A percentile compares a stretch with the other conserved stretches of the same genome.
Evolutionary conservation across 2,329 filamentous ascomycete genomes (phyloP).

Genomic region (Fusarium fujikuroi): DNA sequence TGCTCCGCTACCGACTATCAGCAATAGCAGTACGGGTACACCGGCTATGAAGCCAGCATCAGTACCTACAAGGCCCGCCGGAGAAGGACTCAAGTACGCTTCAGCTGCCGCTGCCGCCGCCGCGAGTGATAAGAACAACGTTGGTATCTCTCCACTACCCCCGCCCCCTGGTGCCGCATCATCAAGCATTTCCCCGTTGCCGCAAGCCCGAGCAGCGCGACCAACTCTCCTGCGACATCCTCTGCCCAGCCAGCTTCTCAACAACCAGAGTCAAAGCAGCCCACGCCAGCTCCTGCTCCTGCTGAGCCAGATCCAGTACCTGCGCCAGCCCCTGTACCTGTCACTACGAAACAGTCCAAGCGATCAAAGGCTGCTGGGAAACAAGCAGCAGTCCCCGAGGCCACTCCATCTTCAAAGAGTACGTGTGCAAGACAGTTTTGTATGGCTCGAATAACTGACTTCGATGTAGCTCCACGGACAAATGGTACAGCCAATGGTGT

Average conservation of each 20-base stretch:
- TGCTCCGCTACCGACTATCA: constrained; percentile 71
- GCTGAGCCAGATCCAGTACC: constrained; percentile 31
- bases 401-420: constrained; percentile 59
- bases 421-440: constrained; percentile 19
- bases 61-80: constrained; percentile 82
- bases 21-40: constrained; percentile 65
- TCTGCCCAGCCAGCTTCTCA: constrained; percentile 59
- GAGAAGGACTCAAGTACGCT: constrained; percentile 94
- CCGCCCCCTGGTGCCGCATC: constrained; percentile 77
- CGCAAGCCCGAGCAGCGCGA: constrained; percentile 66
- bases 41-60: constrained; percentile 92
- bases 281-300: constrained; percentile 46
- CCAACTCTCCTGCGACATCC: constrained; percentile 64
- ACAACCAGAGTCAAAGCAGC: constrained; percentile 50
- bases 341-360: constrained; percentile 49
- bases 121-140: constrained; percentile 84
- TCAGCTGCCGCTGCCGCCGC: constrained; percentile 95
- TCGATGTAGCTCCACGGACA: constrained; percentile 52
- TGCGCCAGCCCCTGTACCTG: constrained; percentile 40
- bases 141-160: constrained; percentile 92
- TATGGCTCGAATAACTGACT: constrained; percentile 14
- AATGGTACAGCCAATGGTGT: constrained; percentile 65
- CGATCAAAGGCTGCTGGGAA: constrained; percentile 59
- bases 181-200: constrained; percentile 59
- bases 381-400: constrained; percentile 54